Evolutionary conservation across 495 filamentous ascomycete genomes (phyloP).

Genomic region (Aspergillus sclerotiicarbonarius): DNA sequence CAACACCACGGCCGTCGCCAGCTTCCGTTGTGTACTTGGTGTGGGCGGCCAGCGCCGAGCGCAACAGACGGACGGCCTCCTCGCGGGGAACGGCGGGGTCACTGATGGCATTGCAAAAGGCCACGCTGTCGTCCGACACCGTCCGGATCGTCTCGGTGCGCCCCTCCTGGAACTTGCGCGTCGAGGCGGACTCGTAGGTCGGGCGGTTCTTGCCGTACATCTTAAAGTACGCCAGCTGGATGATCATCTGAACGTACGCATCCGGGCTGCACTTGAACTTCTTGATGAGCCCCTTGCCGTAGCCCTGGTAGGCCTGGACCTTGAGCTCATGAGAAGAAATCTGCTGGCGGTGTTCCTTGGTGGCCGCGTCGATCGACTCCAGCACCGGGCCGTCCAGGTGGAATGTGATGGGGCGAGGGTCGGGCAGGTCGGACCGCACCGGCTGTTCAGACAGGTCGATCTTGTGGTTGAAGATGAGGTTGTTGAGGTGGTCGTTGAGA

Average conservation of each 20-base stretch:
- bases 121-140: slow-evolving; percentile 88
- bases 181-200: slow-evolving; percentile 96
- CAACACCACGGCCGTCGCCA: slow-evolving; percentile 87
- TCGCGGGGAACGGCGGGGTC: slow-evolving; percentile 60
- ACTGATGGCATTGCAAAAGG: slow-evolving; percentile 84
- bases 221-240: slow-evolving; percentile 98
- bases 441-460: slow-evolving; percentile 75
- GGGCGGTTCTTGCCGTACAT: slow-evolving; percentile 98
- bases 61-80: slow-evolving; percentile 70
- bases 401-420: slow-evolving; percentile 76
- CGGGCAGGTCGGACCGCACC: slow-evolving; percentile 79
- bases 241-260: slow-evolving; percentile 97
- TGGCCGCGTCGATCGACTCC: slow-evolving; percentile 71
- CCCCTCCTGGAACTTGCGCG: slow-evolving; percentile 90
- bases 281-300: slow-evolving; percentile 99
- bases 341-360: slow-evolving; percentile 70
- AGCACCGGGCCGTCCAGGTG: slow-evolving; percentile 67
- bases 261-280: slow-evolving; percentile 98
- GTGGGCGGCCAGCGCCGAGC: slow-evolving; percentile 76
- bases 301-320: slow-evolving; percentile 93
- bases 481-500: slow-evolving; percentile 90
- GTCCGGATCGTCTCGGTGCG: slow-evolving; percentile 94
- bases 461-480: slow-evolving; percentile 85
- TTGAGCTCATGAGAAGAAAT: slow-evolving; percentile 87
- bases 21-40: slow-evolving; percentile 87